These are phyloP conservation scores for Trametes maxima DNA, from an alignment of 768 basidiomycete species.

Conservation along the genomic window DNA sequence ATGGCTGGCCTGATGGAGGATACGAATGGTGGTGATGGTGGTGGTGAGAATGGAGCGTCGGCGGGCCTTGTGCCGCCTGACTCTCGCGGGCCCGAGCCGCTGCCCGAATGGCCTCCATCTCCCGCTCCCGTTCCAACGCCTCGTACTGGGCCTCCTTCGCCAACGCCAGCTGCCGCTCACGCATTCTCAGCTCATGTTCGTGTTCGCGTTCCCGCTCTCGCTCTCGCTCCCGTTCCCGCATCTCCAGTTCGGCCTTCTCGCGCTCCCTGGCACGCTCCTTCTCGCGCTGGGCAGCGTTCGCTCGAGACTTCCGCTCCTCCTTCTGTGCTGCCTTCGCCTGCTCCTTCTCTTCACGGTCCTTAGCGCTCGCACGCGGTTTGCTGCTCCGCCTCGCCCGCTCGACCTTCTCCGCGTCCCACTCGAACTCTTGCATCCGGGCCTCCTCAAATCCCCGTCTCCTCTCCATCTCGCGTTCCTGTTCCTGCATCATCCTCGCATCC, in stretches of 20 bases:
- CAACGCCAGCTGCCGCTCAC: slow-evolving; percentile 18
- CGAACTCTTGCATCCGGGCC: slow-evolving; percentile 37
- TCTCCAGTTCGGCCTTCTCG: slow-evolving; percentile 22
- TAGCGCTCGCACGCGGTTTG: slow-evolving; percentile 19
- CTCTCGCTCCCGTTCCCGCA: slow-evolving; percentile 20
- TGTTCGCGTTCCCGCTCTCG: slow-evolving; percentile 8
- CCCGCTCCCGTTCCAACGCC: slow-evolving; percentile 22
- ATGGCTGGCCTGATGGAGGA: slow-evolving; percentile 6
- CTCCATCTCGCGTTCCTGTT: slow-evolving; percentile 23
- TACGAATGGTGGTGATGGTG: slow-evolving; percentile 29
- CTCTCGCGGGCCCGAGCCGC: slow-evolving; percentile 13
- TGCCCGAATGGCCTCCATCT: slow-evolving; percentile 29
- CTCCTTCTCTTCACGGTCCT: slow-evolving; percentile 34
- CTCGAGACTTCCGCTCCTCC: slow-evolving; percentile 29
- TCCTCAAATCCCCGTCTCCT: slow-evolving; percentile 26
- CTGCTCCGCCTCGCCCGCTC: slow-evolving; percentile 1
- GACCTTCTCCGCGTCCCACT: slow-evolving; percentile 20
- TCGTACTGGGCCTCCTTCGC: slow-evolving; percentile 27
- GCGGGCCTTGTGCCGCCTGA: slow-evolving; percentile 1
- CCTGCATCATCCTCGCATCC: slow-evolving; percentile 10
- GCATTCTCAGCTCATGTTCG: slow-evolving; percentile 20
- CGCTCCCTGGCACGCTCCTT: slow-evolving; percentile 15
- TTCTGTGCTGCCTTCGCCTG: slow-evolving; percentile 34
- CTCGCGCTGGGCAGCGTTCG: slow-evolving; percentile 29
- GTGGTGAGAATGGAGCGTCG: slow-evolving; percentile 23